Evolutionary conservation across 192 early-diverging fungal species (phyloP).

Genomic region (Mortierella claussenii): DNA sequence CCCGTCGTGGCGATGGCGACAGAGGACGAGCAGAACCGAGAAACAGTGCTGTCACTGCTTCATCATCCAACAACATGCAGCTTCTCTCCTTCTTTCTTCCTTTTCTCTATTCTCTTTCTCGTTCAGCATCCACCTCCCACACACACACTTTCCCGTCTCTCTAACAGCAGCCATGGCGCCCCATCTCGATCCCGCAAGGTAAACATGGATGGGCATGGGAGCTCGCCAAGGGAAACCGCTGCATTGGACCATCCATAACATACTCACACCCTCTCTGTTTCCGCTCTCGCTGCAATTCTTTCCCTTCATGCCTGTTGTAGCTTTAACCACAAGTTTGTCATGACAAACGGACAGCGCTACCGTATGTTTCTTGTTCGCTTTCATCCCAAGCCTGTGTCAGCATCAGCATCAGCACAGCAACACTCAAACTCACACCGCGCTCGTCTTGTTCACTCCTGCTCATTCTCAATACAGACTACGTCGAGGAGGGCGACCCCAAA

Average conservation of each 20-base stretch:
- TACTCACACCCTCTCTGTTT: background rate
- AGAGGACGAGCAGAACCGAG: too few relatives aligned
- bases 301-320: background rate
- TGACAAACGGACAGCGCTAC: background rate
- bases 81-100: background rate
- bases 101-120: conserved; percentile 3
- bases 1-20: too few relatives aligned
- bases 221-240: too few relatives aligned
- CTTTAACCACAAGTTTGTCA: conserved; percentile 28
- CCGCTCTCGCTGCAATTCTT: too few relatives aligned
- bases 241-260: too few relatives aligned
- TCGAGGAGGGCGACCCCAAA: conserved; percentile 53
- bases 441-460: too few relatives aligned
- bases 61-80: too few relatives aligned
- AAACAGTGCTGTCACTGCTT: too few relatives aligned
- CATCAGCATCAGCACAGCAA: too few relatives aligned
- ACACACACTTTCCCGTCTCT: background rate
- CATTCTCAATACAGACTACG: conserved; percentile 46
- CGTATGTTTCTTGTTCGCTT: background rate
- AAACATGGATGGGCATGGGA: too few relatives aligned
- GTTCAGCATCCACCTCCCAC: background rate
- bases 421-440: too few relatives aligned
- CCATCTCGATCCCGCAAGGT: conserved; percentile 29
- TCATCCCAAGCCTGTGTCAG: background rate
- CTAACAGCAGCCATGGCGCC: background rate